Percentiles rank a stretch among this genome's conserved stretches.
Evolutionary conservation across 1,284 basidiomycete species (phyloP).

Genomic region (Hortiboletus rubellus): DNA sequence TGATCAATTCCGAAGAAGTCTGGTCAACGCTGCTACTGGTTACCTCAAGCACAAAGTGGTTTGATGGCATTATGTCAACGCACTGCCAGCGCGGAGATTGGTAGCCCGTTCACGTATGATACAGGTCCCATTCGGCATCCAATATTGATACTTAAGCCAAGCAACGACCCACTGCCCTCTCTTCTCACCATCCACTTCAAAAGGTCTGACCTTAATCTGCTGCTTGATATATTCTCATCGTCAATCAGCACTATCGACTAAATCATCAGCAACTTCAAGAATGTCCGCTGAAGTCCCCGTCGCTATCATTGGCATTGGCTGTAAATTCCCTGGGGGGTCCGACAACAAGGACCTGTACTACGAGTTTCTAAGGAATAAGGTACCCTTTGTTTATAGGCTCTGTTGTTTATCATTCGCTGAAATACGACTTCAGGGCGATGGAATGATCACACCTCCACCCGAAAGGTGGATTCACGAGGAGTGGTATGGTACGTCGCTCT

Average conservation of each 20-base stretch:
- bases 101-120: neutral
- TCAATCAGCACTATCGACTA: neutral
- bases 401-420: neutral
- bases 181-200: neutral
- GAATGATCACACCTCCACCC: conserved; percentile 27
- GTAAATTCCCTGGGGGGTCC: conserved; percentile 33
- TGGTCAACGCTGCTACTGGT: conserved; percentile 1
- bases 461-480: conserved; percentile 31
- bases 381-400: neutral
- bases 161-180: neutral
- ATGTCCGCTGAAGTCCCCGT: conserved; percentile 33
- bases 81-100: neutral
- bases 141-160: conserved; percentile 9
- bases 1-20: neutral
- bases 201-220: neutral
- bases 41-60: conserved; percentile 6
- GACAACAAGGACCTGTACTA: conserved; percentile 32
- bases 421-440: conserved; percentile 26
- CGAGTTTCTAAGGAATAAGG: conserved; percentile 33
- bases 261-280: neutral
- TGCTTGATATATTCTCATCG: neutral
- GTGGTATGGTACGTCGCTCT: conserved; percentile 29
- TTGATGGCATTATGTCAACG: conserved; percentile 8
- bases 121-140: too few relatives aligned
- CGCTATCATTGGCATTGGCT: conserved; percentile 34